These are phyloP conservation scores for Chrysosphaeria jannelii DNA, from an alignment of 2,329 filamentous ascomycete genomes.

Conservation along the genomic window DNA sequence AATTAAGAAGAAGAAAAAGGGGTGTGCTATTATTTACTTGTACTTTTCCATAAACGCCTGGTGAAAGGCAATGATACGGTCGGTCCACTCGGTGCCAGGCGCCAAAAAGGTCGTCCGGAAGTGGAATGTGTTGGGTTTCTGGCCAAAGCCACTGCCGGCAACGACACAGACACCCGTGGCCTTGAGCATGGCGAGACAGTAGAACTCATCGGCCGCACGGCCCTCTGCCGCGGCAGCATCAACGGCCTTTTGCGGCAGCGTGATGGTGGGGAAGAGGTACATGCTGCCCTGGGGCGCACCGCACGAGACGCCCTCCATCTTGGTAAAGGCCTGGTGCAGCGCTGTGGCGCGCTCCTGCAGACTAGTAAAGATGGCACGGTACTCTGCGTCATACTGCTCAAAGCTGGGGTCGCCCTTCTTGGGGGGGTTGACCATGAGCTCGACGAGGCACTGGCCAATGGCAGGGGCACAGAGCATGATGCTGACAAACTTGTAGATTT, in stretches of 20 bases:
- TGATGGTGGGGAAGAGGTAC: slow-evolving; percentile 96
- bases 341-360: slow-evolving; percentile 55
- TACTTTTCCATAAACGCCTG: slow-evolving; percentile 70
- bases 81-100: slow-evolving; percentile 84
- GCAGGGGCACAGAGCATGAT: slow-evolving; percentile 93
- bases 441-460: slow-evolving; percentile 82
- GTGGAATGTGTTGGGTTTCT: slow-evolving; percentile 71
- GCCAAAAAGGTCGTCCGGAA: slow-evolving; percentile 94
- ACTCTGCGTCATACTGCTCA: slow-evolving; percentile 61
- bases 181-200: slow-evolving; percentile 71
- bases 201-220: slow-evolving; percentile 68
- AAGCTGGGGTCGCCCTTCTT: slow-evolving; percentile 55
- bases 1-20: too few species aligned
- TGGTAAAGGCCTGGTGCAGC: slow-evolving; percentile 63
- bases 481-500: slow-evolving; percentile 97
- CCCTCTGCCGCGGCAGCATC: slow-evolving; percentile 46
- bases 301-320: slow-evolving; percentile 92
- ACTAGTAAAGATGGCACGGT: slow-evolving; percentile 50
- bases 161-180: slow-evolving; percentile 87
- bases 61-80: slow-evolving; percentile 70
- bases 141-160: slow-evolving; percentile 74
- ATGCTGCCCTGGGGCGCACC: slow-evolving; percentile 76
- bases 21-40: slow-evolving; percentile 14
- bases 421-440: slow-evolving; percentile 94
- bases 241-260: slow-evolving; percentile 42